Evolutionary conservation across 2,329 filamentous ascomycete genomes (phyloP).

Genomic region (Shiraia sp.): DNA sequence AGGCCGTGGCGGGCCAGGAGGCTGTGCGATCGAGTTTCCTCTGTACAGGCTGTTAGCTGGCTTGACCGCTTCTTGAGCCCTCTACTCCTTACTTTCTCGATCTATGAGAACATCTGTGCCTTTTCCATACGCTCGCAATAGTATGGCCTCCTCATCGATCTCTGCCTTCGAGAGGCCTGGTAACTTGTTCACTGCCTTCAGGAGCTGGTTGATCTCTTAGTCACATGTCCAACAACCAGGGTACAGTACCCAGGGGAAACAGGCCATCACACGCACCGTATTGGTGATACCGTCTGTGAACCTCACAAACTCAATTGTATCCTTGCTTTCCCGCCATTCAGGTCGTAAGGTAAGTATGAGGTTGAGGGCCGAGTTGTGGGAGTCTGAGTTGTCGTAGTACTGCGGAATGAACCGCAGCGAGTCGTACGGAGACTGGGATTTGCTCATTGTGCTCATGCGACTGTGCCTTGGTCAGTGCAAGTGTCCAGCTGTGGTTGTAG

Average conservation of each 20-base stretch:
- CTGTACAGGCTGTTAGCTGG: constrained; percentile 42
- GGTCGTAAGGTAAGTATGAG: constrained; percentile 80
- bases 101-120: constrained; percentile 96
- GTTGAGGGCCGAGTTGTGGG: constrained; percentile 75
- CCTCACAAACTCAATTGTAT: constrained; percentile 79
- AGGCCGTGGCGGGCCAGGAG: constrained; percentile 81
- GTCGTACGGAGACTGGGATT: constrained; percentile 34
- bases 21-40: constrained; percentile 73
- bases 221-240: constrained; percentile 3
- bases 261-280: constrained; percentile 60
- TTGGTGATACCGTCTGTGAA: constrained; percentile 99
- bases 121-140: constrained; percentile 91
- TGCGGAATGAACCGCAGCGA: constrained; percentile 66
- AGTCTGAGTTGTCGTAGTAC: constrained; percentile 76
- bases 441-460: constrained; percentile 25
- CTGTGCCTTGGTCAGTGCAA: constrained; percentile 7
- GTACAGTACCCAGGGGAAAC: background rate
- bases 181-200: constrained; percentile 74
- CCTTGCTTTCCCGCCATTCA: constrained; percentile 76
- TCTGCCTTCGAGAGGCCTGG: constrained; percentile 59
- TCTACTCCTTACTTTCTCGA: constrained; percentile 72
- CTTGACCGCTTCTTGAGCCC: constrained; percentile 4
- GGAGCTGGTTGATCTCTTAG: constrained; percentile 49
- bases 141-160: constrained; percentile 30
- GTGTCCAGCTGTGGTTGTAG: constrained; percentile 1